These are phyloP conservation scores for Punctularia strigosozonata DNA, from an alignment of 768 basidiomycete species.

Conservation along the genomic window DNA sequence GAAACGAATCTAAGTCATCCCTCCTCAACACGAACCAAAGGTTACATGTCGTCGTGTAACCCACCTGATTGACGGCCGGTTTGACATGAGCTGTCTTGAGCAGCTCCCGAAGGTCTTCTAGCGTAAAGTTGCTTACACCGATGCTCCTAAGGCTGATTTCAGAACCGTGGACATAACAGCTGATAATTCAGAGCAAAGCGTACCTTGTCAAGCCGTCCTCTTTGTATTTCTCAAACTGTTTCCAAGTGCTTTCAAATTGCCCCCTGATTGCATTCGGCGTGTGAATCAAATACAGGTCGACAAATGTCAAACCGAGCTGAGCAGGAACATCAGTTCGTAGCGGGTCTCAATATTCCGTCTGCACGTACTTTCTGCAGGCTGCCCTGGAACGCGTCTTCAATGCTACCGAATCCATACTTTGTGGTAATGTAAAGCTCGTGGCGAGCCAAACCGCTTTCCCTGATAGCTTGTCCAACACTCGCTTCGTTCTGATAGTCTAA, in stretches of 20 bases:
- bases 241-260: constrained; percentile 32
- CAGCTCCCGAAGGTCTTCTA: constrained; percentile 39
- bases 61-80: constrained; percentile 70
- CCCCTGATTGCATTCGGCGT: constrained; percentile 17
- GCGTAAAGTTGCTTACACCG: constrained; percentile 58
- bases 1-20: constrained; percentile 46
- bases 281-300: constrained; percentile 59
- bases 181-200: background rate
- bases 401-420: constrained; percentile 29
- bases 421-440: constrained; percentile 18
- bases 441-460: constrained; percentile 5
- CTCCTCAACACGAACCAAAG: too few species aligned
- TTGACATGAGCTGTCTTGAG: constrained; percentile 38
- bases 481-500: constrained; percentile 5
- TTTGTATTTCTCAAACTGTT: constrained; percentile 36
- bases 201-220: constrained; percentile 19
- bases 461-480: constrained; percentile 1
- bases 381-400: constrained; percentile 21
- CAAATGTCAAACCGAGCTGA: constrained; percentile 39
- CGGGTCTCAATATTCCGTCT: background rate
- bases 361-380: constrained; percentile 33
- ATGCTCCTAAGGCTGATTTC: constrained; percentile 45
- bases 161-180: background rate
- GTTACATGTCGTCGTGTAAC: too few species aligned
- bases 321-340: background rate